Base-by-base conservation (phyloP, 2,329 filamentous ascomycete species). In the Massarina eburnea region DNA sequence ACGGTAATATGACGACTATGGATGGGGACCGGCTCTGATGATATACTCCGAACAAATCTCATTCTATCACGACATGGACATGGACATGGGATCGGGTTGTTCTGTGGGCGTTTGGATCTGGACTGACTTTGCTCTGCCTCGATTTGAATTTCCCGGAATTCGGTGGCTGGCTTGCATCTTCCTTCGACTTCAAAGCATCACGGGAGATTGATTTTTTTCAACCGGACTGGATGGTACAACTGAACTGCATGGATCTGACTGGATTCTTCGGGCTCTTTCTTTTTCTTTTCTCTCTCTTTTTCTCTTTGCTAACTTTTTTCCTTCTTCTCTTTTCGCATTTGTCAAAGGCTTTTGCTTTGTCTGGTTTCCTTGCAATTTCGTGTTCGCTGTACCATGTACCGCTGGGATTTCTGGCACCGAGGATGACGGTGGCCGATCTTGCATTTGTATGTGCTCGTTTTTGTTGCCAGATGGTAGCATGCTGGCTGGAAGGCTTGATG, bases 1-100 rank as follows among this genome's bases (percentile, higher is more conserved):
- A 53, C 48, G 45, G 39, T 48, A 35, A 49, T 48, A 40, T 47
- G 30, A 48, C 46, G 44, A 50, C 30, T 32, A 18, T 29, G n/a
- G 19, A 32, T 41, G 38, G 39, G 43, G 41, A 48, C 44, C 45
- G 43, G 48, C 49, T 47, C 40, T 48, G 39, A 37, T 39, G 21
- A 29, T 44, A 45, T 38, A 22, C 41, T 54, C 43, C 39, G 45
- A 43, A 32, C n/a, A n/a, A 12, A 24, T 43, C 44, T 39, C 32
- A 38, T 24, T 19, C 14, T 22, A 14, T 37, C 24, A 22, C 41
- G 45, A 15, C 19, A 45, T 26, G 43, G 12, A 15, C 19, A 45
- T 26, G 43, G 12, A 43, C 27, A 40, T 12, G 35, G 40, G 43
- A 26, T 21, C 24, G 21, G n/a, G 34, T 12, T 43, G 36, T 42